phyloP scores from a whole-genome alignment of 495 filamentous ascomycete species.

The Hypoxylon fuscum region DNA sequence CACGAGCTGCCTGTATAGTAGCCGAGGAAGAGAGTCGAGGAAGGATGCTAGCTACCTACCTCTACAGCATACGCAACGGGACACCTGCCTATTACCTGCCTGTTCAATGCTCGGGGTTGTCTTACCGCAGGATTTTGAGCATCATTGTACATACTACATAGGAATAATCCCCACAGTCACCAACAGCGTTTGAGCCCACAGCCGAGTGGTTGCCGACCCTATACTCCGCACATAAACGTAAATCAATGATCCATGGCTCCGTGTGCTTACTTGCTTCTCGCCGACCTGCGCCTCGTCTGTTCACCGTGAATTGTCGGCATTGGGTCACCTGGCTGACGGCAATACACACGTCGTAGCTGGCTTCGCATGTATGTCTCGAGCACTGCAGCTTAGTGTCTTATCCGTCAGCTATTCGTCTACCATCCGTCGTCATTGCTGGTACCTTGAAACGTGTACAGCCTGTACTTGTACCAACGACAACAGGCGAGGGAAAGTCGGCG shows the following conservation, averaged over 20 bases:
- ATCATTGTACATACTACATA: slow-evolving; percentile 32
- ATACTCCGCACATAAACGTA: neutral
- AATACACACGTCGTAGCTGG: slow-evolving; percentile 1
- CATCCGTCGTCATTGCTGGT: slow-evolving; percentile 1
- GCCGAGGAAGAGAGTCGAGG: neutral
- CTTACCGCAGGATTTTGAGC: slow-evolving; percentile 35
- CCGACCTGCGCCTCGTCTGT: slow-evolving; percentile 7
- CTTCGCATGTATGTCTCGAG: slow-evolving; percentile 1
- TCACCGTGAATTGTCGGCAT: slow-evolving; percentile 14
- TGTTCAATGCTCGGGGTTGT: slow-evolving; percentile 28
- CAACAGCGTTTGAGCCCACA: slow-evolving; percentile 14
- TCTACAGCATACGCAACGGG: slow-evolving; percentile 5
- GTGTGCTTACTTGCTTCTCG: slow-evolving; percentile 7
- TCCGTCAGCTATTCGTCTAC: neutral
- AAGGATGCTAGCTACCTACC: slow-evolving; percentile 8
- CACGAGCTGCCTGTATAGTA: slow-evolving; percentile 8
- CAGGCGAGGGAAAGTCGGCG: slow-evolving; percentile 4
- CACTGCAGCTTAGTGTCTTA: neutral
- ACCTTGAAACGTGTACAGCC: slow-evolving; percentile 7
- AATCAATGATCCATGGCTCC: slow-evolving; percentile 8
- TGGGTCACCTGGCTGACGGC: neutral
- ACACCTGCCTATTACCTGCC: slow-evolving; percentile 36
- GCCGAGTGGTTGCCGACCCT: slow-evolving; percentile 5
- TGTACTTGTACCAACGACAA: neutral
- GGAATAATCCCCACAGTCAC: slow-evolving; percentile 18